These are phyloP conservation scores for Lolium rigidum DNA, from an alignment of 176 grass and related monocot genomes.

Conservation along the genomic window DNA sequence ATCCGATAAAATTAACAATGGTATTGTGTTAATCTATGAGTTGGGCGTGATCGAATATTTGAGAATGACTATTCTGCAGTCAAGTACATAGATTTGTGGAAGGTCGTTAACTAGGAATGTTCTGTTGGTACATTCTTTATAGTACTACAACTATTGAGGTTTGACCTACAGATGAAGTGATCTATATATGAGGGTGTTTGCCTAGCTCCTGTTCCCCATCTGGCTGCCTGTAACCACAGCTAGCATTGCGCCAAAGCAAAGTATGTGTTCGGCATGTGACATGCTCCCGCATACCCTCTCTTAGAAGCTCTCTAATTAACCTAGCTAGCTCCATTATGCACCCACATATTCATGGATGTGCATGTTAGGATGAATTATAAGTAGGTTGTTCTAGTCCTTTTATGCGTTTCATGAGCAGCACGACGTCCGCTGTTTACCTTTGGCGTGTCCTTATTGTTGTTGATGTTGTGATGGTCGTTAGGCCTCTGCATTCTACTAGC, in stretches of 20 bases:
- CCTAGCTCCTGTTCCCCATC: slow-evolving; percentile 36
- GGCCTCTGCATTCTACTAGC: slow-evolving; percentile 28
- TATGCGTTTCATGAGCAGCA: background rate
- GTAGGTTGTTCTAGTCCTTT: slow-evolving; percentile 3
- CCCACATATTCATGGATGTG: slow-evolving; percentile 2
- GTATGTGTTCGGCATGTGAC: slow-evolving; percentile 47
- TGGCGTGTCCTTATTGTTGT: background rate
- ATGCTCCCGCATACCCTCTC: too few species aligned
- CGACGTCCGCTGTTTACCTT: too few species aligned
- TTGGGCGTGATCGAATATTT: background rate
- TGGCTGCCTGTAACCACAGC: slow-evolving; percentile 23
- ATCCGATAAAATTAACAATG: background rate
- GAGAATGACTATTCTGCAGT: slow-evolving; percentile 6
- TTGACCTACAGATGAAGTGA: slow-evolving; percentile 45
- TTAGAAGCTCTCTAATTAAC: background rate
- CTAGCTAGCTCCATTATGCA: slow-evolving; percentile 20
- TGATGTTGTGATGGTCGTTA: slow-evolving; percentile 28
- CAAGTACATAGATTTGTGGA: background rate
- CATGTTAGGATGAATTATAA: slow-evolving; percentile 44
- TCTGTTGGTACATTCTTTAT: background rate
- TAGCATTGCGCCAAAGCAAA: slow-evolving; percentile 31
- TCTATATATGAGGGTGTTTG: slow-evolving; percentile 17
- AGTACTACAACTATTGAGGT: slow-evolving; percentile 15
- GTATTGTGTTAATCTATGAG: background rate
- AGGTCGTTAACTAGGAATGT: background rate